Evolutionary conservation across 2,329 filamentous ascomycete genomes (phyloP), one percentile per base, ranked within the genome.

Genomic region (Fusarium brachygibbosum): DNA sequence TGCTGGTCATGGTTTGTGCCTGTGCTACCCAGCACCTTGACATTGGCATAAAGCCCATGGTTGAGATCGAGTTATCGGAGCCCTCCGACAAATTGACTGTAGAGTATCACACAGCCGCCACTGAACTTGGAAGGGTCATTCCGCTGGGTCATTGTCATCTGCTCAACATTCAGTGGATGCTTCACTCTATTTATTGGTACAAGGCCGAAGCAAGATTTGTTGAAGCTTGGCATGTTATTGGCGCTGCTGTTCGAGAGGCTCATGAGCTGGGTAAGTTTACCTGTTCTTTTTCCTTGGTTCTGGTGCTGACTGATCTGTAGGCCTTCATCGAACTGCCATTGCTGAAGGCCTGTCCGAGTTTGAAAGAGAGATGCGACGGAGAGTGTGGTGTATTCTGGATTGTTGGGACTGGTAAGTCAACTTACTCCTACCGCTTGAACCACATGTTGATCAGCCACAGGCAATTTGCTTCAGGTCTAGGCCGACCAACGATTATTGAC

Each of bases 171-270:
- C 79, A 80, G 52, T 72, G 73, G 35, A 66, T 80, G 35, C 66
- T 80, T 23, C 77, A 80, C 57, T 79, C 77, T 0, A 78, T 75
- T 48, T 79, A 76, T 45, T 80, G 78, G 77, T 78, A 74, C 62
- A 79, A 78, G 52, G 70, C 75, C 2, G 77, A 79, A 48, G 76
- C 74, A 17, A 74, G 68, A 6, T 79, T 79, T 19, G 70, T 77
- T 5, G 78, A 80, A 44, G 75, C 69, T 19, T 79, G 78, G 79
- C 77, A 79, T 53, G 75, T 77, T 12, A 70, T 80, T 9, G 75
- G 73, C 29, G 58, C 73, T 21, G 78, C 77, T 11, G 74, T 80
- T 45, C 71, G 76, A 8, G 77, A 79, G 54, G 78, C 78, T 1
- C 76, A 79, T 16, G 77, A 77, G 44, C 41, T 80, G 35, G 74